Base-by-base conservation (phyloP, 371 early-diverging fungal genomes). In the Batkoa obscura region DNA sequence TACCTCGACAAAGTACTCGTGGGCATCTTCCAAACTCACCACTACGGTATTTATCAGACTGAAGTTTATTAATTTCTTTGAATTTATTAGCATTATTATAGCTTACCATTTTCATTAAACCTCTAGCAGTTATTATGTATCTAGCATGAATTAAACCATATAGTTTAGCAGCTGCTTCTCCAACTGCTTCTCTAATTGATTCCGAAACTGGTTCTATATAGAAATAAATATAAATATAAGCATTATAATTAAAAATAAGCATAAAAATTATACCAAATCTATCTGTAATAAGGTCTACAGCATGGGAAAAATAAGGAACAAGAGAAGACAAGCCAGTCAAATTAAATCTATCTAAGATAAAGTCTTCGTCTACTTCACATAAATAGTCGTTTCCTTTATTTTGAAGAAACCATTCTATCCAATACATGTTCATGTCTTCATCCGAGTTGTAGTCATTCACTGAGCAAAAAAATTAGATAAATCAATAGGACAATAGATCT, bases 11-110 rank as follows among this genome's bases (percentile, higher is more conserved):
- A 15, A 81, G 80, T 3, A 84, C 84, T 50, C 98, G 75, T 1
- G 93, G 92, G 70, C 99, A 99, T 47, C 78, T 74, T 3, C 99
- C 99, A 70, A 95, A 99, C 50, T 89, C 88, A 12, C 77, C 83
- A 42, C 79, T 77, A 62, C 83, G 81, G 62, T 83, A 88, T 69
- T 88, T 88, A 58, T 93, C 89, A 55, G 87, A 63, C 78, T 81
- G 61, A 35, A n/a, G 42, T 1, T 39, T 38, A 12, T 23, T 54
- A 23, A 23, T 23, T 23, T 23, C 23, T 23, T 23, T 23, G 23
- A 23, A 23, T 23, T 23, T 23, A 23, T 23, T 23, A 23, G 23
- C 23, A 23, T 23, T 23, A 23, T 23, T 23, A 23, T 23, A 23
- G 23, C 23, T 36, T 76, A 79, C 85, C 90, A 94, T 93, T 64